Evolutionary conservation across 164 flowering plant species (phyloP), one percentile per base, ranked within the genome.

Genomic region (Vitis rotundifolia): DNA sequence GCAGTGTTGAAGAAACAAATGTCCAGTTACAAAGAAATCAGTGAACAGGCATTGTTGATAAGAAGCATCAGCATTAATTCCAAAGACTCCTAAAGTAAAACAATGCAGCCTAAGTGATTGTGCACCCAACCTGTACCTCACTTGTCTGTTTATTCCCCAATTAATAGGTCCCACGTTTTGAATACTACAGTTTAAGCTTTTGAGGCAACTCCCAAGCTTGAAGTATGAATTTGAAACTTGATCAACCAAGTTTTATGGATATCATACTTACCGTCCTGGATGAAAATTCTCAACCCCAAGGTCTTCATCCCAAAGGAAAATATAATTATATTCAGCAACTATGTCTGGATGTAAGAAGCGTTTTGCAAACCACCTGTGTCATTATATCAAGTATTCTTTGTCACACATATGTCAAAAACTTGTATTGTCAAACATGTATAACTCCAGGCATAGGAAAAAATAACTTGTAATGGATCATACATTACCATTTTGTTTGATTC

Each of bases 221-320:
- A 6, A 0, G 13, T 3, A 59, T 15, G 63, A 61, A 15, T 13
- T 61, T 28, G 50, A 44, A 62, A 29, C 37, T 62, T 19, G 15
- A 48, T 13, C n/a, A 44, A 14, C 13, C 47, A 48, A 7, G 5
- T 19, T 49, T 16, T 3, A 49, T 48, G 14, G 11, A 14, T 19
- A 19, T 26, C 3, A 44, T 53, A 68, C 86, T 63, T 82, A 91
- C 98, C 88, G 79, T 67, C 64, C 75, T 49, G 98, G 90, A 68
- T 88, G 51, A 76, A 91, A 93, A 75, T 89, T 73, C 64, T 88
- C 89, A 63, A 91, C 88, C 19, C 93, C 97, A 74, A 93, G 82
- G 80, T 93, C 98, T 71, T 93, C 98, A 74, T 93, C 98, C 98
- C 97, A 93, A 11, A 91, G 86, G 69, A 93, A 93, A 61, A 93